Evolutionary conservation across 345 rosid genomes (phyloP).

Genomic region (Laguncularia racemosa): DNA sequence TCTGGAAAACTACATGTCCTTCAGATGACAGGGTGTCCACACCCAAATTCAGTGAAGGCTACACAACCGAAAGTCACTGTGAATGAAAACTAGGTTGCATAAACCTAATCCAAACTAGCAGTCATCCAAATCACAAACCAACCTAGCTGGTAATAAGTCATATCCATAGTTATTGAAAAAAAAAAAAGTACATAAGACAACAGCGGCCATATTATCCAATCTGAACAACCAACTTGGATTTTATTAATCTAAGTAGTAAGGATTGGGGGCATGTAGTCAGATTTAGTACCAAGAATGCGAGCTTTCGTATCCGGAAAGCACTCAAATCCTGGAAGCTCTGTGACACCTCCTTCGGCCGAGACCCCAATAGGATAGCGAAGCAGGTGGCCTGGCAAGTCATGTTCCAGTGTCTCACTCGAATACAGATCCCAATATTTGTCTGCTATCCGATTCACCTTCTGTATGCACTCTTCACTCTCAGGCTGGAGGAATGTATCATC

Average conservation of each 20-base stretch:
- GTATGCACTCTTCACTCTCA: slow-evolving; percentile 49
- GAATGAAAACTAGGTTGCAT: too few relatives aligned
- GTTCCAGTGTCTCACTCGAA: slow-evolving; percentile 55
- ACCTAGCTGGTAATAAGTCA: too few relatives aligned
- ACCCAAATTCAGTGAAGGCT: too few relatives aligned
- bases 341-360: slow-evolving; percentile 47
- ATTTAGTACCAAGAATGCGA: slow-evolving; percentile 60
- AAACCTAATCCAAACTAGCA: too few relatives aligned
- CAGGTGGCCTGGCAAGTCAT: slow-evolving; percentile 75
- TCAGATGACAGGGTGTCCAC: too few relatives aligned
- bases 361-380: slow-evolving; percentile 67
- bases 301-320: slow-evolving; percentile 85
- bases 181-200: too few relatives aligned
- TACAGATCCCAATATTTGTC: slow-evolving; percentile 79
- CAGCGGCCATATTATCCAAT: neutral
- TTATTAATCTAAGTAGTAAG: slow-evolving; percentile 43
- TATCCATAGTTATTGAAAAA: too few relatives aligned
- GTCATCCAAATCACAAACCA: too few relatives aligned
- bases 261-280: slow-evolving; percentile 82
- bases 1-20: too few relatives aligned
- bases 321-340: slow-evolving; percentile 54
- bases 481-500: slow-evolving; percentile 59
- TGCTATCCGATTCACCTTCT: slow-evolving; percentile 61
- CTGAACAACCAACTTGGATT: neutral
- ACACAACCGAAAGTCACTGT: too few relatives aligned